These are phyloP conservation scores for Annulohypoxylon stygium DNA, from an alignment of 495 filamentous ascomycete genomes.

Conservation along the genomic window DNA sequence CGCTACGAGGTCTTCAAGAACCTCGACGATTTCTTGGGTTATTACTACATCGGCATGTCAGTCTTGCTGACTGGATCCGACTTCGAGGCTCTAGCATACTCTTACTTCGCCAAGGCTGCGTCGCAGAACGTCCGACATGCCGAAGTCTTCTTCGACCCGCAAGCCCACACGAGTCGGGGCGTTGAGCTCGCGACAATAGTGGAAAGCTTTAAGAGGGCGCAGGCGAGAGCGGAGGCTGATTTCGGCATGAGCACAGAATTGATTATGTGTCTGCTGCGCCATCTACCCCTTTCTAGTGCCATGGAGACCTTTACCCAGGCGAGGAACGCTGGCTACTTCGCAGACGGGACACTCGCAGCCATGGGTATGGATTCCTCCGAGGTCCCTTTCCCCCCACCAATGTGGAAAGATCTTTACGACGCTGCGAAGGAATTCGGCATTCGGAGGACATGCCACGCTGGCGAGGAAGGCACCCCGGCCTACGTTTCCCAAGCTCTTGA, in stretches of 20 bases:
- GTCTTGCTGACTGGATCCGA: constrained; percentile 68
- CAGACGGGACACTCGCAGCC: constrained; percentile 66
- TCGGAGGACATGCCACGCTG: constrained; percentile 75
- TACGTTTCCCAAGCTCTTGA: constrained; percentile 77
- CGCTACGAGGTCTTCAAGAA: constrained; percentile 75
- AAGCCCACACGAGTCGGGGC: constrained; percentile 75
- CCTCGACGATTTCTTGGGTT: constrained; percentile 81
- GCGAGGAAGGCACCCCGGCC: constrained; percentile 77
- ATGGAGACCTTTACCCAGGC: constrained; percentile 63
- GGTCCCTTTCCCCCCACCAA: constrained; percentile 71
- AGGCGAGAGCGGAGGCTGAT: constrained; percentile 71
- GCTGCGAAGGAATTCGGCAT: constrained; percentile 65
- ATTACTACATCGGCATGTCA: constrained; percentile 83
- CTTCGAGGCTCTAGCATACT: constrained; percentile 80
- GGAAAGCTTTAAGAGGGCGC: constrained; percentile 68
- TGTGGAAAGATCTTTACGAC: constrained; percentile 71
- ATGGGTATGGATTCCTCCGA: constrained; percentile 79
- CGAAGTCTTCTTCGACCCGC: constrained; percentile 86
- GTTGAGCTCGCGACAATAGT: constrained; percentile 72
- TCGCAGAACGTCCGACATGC: constrained; percentile 74
- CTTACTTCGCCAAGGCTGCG: constrained; percentile 75
- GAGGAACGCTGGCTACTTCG: constrained; percentile 64
- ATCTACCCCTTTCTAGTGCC: constrained; percentile 71
- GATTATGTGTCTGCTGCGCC: constrained; percentile 77
- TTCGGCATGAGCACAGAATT: constrained; percentile 72